phyloP scores from a whole-genome alignment of 495 filamentous ascomycete species.

The Annulohypoxylon bovei region DNA sequence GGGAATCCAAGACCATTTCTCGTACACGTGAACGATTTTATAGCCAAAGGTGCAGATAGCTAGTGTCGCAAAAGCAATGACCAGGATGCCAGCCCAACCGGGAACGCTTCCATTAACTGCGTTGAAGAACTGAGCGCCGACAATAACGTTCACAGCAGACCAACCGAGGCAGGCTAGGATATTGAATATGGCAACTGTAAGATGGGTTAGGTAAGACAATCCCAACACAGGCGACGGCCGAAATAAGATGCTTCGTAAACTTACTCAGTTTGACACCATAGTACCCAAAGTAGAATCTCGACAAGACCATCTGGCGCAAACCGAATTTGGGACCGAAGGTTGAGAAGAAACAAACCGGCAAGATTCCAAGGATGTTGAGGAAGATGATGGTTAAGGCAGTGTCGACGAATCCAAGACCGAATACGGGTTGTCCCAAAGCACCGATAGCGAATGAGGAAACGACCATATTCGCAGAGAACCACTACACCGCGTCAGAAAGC shows the following conservation, averaged over 20 bases:
- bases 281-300: conserved; percentile 82
- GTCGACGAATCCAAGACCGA: conserved; percentile 77
- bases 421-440: conserved; percentile 72
- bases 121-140: conserved; percentile 83
- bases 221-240: not conserved
- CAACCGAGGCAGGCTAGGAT: conserved; percentile 80
- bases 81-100: conserved; percentile 78
- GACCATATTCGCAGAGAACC: conserved; percentile 86
- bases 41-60: conserved; percentile 80
- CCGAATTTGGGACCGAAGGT: conserved; percentile 82
- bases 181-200: conserved; percentile 75
- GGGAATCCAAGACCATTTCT: conserved; percentile 83
- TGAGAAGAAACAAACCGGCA: conserved; percentile 82
- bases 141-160: conserved; percentile 80
- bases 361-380: conserved; percentile 78
- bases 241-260: conserved; percentile 40
- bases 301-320: conserved; percentile 87
- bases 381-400: conserved; percentile 80
- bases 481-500: conserved; percentile 58
- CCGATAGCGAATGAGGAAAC: conserved; percentile 85
- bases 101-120: conserved; percentile 77
- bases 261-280: conserved; percentile 75
- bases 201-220: not conserved
- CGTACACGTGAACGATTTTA: conserved; percentile 82
- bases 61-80: conserved; percentile 77